These are phyloP conservation scores for Persicaria maculosa DNA, from an alignment of 148 eudicot genomes.

Conservation along the genomic window DNA sequence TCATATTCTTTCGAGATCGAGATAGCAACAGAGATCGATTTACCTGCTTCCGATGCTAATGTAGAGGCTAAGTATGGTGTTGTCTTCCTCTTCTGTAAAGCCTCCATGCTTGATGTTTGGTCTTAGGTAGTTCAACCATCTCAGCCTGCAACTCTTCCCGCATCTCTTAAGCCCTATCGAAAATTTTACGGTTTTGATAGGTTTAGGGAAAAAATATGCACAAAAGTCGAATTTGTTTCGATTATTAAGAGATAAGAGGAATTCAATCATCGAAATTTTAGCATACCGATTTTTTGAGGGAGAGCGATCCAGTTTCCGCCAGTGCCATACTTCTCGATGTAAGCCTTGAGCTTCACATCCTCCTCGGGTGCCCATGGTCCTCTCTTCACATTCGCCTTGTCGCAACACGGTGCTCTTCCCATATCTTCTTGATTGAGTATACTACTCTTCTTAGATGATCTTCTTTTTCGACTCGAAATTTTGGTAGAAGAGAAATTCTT, in stretches of 20 bases:
- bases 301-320: constrained; percentile 15
- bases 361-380: constrained; percentile 13
- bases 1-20: too few relatives aligned
- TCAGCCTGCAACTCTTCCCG: constrained; percentile 14
- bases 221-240: too few relatives aligned
- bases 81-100: constrained; percentile 14
- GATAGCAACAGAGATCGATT: background rate
- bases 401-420: constrained; percentile 16
- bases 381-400: constrained; percentile 14
- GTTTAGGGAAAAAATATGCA: too few relatives aligned
- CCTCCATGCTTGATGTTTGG: constrained; percentile 16
- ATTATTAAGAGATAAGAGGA: too few relatives aligned
- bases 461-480: too few relatives aligned
- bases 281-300: constrained; percentile 16
- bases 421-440: background rate
- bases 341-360: constrained; percentile 8
- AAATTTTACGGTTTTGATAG: too few relatives aligned
- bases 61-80: constrained; percentile 15
- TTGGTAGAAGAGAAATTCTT: background rate
- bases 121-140: constrained; percentile 15
- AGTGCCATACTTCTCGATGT: constrained; percentile 6
- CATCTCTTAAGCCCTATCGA: constrained; percentile 15
- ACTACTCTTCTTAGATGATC: background rate
- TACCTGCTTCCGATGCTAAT: constrained; percentile 18
- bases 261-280: background rate